These are phyloP conservation scores for Hypsizygus marmoreus DNA, from an alignment of 768 basidiomycete species.

Conservation along the genomic window DNA sequence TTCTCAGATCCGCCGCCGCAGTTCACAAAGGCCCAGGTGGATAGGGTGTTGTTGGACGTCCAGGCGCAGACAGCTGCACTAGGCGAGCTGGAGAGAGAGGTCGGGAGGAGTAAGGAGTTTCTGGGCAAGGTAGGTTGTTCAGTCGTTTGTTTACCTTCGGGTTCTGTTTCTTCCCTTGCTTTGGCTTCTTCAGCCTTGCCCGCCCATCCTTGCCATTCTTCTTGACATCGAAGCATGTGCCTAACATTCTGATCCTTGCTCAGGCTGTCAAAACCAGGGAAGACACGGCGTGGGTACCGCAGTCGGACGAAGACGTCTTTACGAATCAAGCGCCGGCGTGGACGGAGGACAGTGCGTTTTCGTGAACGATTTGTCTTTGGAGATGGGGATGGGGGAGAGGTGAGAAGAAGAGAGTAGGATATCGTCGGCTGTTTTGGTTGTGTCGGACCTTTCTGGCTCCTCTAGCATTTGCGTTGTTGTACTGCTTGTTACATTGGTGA, in stretches of 20 bases:
- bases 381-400: no score
- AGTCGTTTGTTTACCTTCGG: background rate
- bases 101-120: slow-evolving; percentile 71
- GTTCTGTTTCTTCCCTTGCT: background rate
- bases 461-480: no score
- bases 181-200: no score
- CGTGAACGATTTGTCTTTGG: no score
- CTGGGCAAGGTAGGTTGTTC: slow-evolving; percentile 58
- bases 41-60: slow-evolving; percentile 51
- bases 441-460: no score
- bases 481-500: no score
- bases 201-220: no score
- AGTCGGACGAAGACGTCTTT: slow-evolving; percentile 23
- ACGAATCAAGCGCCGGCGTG: slow-evolving; percentile 4
- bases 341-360: slow-evolving; percentile 11
- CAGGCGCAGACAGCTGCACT: slow-evolving; percentile 59
- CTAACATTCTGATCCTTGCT: no score
- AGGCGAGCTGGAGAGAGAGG: slow-evolving; percentile 50
- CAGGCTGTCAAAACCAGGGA: slow-evolving; percentile 25
- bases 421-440: no score
- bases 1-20: slow-evolving; percentile 67
- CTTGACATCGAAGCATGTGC: no score
- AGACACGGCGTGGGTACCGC: slow-evolving; percentile 18
- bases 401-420: no score
- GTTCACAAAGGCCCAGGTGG: slow-evolving; percentile 63